Percentiles rank a stretch among this genome's conserved stretches.
Evolutionary conservation across 352 stramenopile genomes (phyloP).

Genomic region (Nothophytophthora sp.): DNA sequence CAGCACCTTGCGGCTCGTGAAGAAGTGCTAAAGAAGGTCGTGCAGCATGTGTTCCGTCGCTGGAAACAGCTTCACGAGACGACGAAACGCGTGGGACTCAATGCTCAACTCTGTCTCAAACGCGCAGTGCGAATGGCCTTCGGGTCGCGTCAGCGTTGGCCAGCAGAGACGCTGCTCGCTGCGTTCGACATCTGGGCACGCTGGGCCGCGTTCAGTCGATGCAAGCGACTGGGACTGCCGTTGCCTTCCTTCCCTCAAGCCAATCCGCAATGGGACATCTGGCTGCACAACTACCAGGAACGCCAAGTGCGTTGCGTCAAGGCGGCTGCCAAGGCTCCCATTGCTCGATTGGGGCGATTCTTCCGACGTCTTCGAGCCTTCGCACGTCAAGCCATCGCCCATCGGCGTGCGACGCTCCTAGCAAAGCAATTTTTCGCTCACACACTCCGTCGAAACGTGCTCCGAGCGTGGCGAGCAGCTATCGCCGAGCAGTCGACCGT

Average conservation of each 20-base stretch:
- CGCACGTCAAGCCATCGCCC: constrained; percentile 9
- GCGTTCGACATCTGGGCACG: constrained; percentile 74
- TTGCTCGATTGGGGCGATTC: constrained; percentile 46
- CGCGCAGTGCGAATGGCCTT: constrained; percentile 66
- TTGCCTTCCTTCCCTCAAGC: constrained; percentile 44
- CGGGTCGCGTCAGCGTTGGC: constrained; percentile 52
- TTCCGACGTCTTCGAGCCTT: constrained; percentile 41
- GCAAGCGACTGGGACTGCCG: constrained; percentile 44
- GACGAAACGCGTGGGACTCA: constrained; percentile 47
- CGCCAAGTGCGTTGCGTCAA: constrained; percentile 76
- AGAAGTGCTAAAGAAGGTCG: constrained; percentile 63
- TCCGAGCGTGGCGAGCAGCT: constrained; percentile 47
- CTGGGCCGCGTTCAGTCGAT: constrained; percentile 55
- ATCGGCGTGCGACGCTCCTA: constrained; percentile 13
- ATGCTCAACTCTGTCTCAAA: constrained; percentile 77
- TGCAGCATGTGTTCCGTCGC: constrained; percentile 60
- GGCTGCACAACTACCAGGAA: constrained; percentile 77
- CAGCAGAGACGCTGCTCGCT: constrained; percentile 56
- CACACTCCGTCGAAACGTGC: constrained; percentile 11
- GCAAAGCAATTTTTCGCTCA: constrained; percentile 21
- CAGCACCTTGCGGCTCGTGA: constrained; percentile 48
- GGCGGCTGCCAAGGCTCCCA: constrained; percentile 47
- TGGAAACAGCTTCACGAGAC: constrained; percentile 62
- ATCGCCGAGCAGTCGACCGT: constrained; percentile 42
- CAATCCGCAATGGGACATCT: constrained; percentile 71